These are phyloP conservation scores for Uncinocarpus reesii DNA, from an alignment of 2,329 filamentous ascomycete genomes.

Conservation along the genomic window DNA sequence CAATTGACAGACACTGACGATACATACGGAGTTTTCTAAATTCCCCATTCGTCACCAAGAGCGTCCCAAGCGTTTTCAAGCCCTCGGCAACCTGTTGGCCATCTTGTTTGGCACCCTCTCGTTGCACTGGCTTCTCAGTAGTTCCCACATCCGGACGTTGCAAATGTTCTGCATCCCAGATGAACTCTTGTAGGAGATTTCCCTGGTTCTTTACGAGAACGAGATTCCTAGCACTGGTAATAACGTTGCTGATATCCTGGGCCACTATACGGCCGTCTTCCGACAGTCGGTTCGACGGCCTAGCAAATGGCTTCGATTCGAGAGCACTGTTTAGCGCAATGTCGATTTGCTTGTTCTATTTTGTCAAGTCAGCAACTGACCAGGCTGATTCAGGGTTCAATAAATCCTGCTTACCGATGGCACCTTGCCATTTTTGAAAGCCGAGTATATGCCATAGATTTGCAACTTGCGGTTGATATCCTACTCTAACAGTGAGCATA, in stretches of 20 bases:
- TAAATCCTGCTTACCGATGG: constrained; percentile 61
- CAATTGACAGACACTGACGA: constrained; percentile 20
- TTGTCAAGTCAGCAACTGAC: constrained; percentile 14
- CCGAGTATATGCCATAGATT: constrained; percentile 73
- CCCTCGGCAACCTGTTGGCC: constrained; percentile 75
- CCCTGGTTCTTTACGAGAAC: constrained; percentile 90
- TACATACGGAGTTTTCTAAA: constrained; percentile 67
- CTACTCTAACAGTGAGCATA: constrained; percentile 18
- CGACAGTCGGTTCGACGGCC: constrained; percentile 67
- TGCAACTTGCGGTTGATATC: constrained; percentile 91
- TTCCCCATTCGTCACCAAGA: constrained; percentile 91
- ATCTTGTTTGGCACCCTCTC: constrained; percentile 69
- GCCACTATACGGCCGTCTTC: constrained; percentile 71
- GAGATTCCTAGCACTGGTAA: constrained; percentile 73
- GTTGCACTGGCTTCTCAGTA: constrained; percentile 60
- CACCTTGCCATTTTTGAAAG: constrained; percentile 59
- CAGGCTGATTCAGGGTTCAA: neutral
- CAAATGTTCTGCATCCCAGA: constrained; percentile 81
- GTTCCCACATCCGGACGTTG: constrained; percentile 47
- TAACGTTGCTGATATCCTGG: constrained; percentile 63
- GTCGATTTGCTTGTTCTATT: constrained; percentile 87
- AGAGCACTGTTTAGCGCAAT: constrained; percentile 84
- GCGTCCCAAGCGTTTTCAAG: constrained; percentile 72
- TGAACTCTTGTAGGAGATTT: constrained; percentile 89
- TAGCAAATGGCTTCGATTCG: constrained; percentile 56